Evolutionary conservation across 352 stramenopile species (phyloP), one percentile per base, ranked within the genome.

Genomic region (Pythium grandisporangium): DNA sequence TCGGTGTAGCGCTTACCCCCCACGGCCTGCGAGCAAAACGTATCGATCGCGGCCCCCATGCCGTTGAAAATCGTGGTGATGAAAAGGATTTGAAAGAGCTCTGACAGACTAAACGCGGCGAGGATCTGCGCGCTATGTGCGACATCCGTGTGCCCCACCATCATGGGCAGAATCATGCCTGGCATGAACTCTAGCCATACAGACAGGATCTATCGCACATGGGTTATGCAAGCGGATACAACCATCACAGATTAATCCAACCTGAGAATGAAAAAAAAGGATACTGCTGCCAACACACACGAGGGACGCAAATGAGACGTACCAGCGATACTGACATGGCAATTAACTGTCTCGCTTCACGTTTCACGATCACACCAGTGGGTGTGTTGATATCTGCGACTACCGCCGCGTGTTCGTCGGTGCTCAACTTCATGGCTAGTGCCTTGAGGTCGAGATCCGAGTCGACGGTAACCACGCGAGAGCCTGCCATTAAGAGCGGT

Each of bases 21-120:
- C 12, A 44, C 58, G 10, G 51, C 45, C 30, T 72, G 58, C 21
- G 55, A 63, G 34, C 51, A 66, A 23, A 66, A 42, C 17, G 58
- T 66, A 37, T 72, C 59, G 26, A 65, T 43, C 2, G 51, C 47
- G 20, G 50, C 47, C 5, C 44, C 51, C 13, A 56, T 53, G 17
- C 58, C 61, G 42, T 61, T 53, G 19, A 56, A 14, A 25, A 58
- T 40, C 14, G 46, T 43, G 21, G 46, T 46, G 8, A 49, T 47
- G 6, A 64, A 12, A 10, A 66, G 33, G 11, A 38, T 38, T 16
- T 38, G 33, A 16, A 38, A 38, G 12, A 38, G 33, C 13, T 16
- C 33, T 16, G 33, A n/a, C 10, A 38, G 33, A 11, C 12, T 10
- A 10, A 38, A 19, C 10, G 33, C 33, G 10, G 33, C 33, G 7